Evolutionary conservation across 371 early-diverging fungal species (phyloP).

Genomic region (Nematocida homosporus): DNA sequence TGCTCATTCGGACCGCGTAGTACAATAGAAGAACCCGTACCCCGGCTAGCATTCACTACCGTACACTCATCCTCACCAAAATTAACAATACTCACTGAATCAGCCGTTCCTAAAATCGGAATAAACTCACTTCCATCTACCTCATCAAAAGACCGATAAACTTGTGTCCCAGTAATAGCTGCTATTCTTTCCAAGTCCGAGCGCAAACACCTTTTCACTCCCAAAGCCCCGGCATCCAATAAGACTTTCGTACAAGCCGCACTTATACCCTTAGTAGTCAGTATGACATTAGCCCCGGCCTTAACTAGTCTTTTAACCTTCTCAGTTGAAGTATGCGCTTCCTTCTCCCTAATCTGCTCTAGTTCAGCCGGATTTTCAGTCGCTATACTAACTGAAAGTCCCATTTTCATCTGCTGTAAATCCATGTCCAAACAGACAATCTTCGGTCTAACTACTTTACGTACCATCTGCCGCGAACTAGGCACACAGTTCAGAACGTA

Average conservation of each 20-base stretch:
- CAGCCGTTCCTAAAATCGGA: constrained; percentile 85
- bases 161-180: constrained; percentile 77
- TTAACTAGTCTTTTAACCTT: constrained; percentile 85
- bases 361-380: constrained; percentile 92
- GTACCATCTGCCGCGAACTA: constrained; percentile 72
- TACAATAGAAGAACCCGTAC: constrained; percentile 78
- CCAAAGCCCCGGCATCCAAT: constrained; percentile 83
- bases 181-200: constrained; percentile 94
- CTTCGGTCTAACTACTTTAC: constrained; percentile 73
- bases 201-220: constrained; percentile 89
- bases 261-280: constrained; percentile 98
- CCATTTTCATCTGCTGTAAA: constrained; percentile 95
- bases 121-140: constrained; percentile 92
- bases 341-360: constrained; percentile 89
- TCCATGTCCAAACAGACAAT: constrained; percentile 98
- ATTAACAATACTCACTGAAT: constrained; percentile 72
- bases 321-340: constrained; percentile 84
- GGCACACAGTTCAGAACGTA: constrained; percentile 94
- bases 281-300: constrained; percentile 91
- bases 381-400: constrained; percentile 89
- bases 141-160: constrained; percentile 90
- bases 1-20: constrained; percentile 95
- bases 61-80: constrained; percentile 86
- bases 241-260: constrained; percentile 93
- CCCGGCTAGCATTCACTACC: constrained; percentile 78